Base-by-base conservation (phyloP, 2,329 filamentous ascomycete species). In the Fusarium virguliforme region DNA sequence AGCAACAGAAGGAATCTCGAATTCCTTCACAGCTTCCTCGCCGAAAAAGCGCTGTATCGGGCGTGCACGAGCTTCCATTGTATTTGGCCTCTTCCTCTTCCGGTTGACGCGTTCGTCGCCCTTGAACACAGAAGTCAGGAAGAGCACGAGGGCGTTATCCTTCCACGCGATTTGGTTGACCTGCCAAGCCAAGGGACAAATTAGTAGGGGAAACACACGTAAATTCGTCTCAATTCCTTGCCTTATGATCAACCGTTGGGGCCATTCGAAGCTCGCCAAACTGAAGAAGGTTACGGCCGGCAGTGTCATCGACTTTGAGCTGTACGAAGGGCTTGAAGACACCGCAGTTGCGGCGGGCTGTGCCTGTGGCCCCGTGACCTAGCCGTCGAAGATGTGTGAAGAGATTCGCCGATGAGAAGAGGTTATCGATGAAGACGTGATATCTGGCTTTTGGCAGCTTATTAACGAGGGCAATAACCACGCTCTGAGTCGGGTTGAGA, bases 111-210 rank as follows among this genome's bases (percentile, higher is more conserved):
- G 30, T 9, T 32, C 6, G 6, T 32, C 30, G 30, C 30, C 30
- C 9, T 32, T 22, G 22, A 22, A 22, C 4, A 22, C 22, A 22
- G 22, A 22, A 22, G 22, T 22, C 22, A 22, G 22, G 22, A 22
- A 22, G 22, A 22, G 22, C 30, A 68, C 56, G 32, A 68, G 55
- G 24, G 65, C 58, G 32, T 65, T 69, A 65, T 69, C 66, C 37
- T 69, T 69, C 62, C 55, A 69, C 15, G 59, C 60, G 26, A 69
- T 63, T 60, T 68, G 37, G 30, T 66, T 63, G 10, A 60, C 58
- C 58, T 53, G 22, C 22, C 4, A 22, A 22, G 22, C 22, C 4
- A 22, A 40, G 30, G 30, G 30, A 32, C 34, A 57, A 28, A 51
- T 62, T 63, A 62, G 38, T 58, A 60, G 40, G 55, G 30, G 41